Percentiles rank a stretch among this genome's conserved stretches.
phyloP scores from a whole-genome alignment of 192 early-diverging fungal species.

The Coemansia guatemalensis region DNA sequence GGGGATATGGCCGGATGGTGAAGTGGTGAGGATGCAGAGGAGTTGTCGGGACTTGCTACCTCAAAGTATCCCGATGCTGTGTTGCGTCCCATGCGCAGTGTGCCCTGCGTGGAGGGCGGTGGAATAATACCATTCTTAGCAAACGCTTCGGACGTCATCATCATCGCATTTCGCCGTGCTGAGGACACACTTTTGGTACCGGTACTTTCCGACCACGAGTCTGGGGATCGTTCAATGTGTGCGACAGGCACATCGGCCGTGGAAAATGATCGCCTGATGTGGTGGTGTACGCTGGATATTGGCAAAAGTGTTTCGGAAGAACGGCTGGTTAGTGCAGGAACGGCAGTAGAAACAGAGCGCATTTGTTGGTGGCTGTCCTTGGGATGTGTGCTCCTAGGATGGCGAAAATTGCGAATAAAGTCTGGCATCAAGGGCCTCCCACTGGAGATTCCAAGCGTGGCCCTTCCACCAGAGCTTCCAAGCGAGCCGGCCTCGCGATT shows the following conservation, averaged over 20 bases:
- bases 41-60: not conserved
- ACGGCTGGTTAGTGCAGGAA: not conserved
- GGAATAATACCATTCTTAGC: slow-evolving; percentile 37
- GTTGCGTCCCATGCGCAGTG: slow-evolving; percentile 20
- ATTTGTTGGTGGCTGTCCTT: not conserved
- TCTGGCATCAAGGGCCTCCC: not conserved
- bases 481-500: not conserved
- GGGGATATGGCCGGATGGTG: not conserved
- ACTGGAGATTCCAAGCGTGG: not conserved
- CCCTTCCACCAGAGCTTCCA: not conserved
- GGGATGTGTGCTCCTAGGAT: not conserved
- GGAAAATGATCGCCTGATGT: slow-evolving; percentile 1
- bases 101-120: slow-evolving; percentile 34
- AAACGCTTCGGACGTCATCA: slow-evolving; percentile 38
- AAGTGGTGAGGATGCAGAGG: not conserved
- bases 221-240: not conserved
- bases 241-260: not conserved
- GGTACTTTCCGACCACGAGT: not conserved
- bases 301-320: slow-evolving; percentile 14
- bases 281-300: slow-evolving; percentile 1
- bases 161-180: slow-evolving; percentile 22
- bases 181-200: slow-evolving; percentile 17
- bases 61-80: slow-evolving; percentile 25
- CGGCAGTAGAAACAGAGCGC: not conserved
- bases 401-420: not conserved